phyloP scores from a whole-genome alignment of 768 basidiomycete genomes.

The Kwoniella heveanensis region DNA sequence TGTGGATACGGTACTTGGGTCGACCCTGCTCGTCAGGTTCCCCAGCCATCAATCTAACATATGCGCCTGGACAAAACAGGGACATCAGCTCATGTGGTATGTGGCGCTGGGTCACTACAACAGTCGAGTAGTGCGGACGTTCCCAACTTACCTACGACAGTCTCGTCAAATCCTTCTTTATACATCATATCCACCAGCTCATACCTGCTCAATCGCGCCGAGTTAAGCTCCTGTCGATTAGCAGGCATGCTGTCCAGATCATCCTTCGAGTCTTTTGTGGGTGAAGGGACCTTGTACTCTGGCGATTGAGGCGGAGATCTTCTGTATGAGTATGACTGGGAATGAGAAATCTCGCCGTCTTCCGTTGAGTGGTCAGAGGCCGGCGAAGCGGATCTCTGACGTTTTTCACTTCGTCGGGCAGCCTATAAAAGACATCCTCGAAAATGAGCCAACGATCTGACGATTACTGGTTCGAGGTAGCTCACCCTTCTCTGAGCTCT shows the following conservation, averaged over 20 bases:
- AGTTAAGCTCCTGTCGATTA: constrained; percentile 64
- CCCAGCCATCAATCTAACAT: constrained; percentile 82
- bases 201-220: constrained; percentile 69
- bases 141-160: constrained; percentile 68
- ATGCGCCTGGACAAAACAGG: constrained; percentile 63
- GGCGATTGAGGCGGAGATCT: constrained; percentile 17
- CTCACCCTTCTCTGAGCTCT: constrained; percentile 69
- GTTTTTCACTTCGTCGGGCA: constrained; percentile 63
- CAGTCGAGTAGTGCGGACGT: background rate
- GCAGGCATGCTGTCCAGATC: constrained; percentile 60
- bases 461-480: constrained; percentile 20
- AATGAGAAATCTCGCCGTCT: constrained; percentile 61
- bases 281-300: constrained; percentile 17
- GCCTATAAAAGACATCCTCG: constrained; percentile 55
- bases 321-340: constrained; percentile 16
- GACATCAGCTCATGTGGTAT: background rate
- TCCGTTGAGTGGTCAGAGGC: constrained; percentile 80
- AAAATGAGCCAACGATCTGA: background rate
- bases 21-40: constrained; percentile 60
- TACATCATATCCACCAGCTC: constrained; percentile 70
- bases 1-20: constrained; percentile 78
- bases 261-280: constrained; percentile 58
- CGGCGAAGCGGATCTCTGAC: constrained; percentile 65
- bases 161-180: constrained; percentile 83
- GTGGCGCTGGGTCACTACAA: too few relatives aligned